Evolutionary conservation across 106 monocot genomes (phyloP).

Genomic region (Cymbidium sinense): DNA sequence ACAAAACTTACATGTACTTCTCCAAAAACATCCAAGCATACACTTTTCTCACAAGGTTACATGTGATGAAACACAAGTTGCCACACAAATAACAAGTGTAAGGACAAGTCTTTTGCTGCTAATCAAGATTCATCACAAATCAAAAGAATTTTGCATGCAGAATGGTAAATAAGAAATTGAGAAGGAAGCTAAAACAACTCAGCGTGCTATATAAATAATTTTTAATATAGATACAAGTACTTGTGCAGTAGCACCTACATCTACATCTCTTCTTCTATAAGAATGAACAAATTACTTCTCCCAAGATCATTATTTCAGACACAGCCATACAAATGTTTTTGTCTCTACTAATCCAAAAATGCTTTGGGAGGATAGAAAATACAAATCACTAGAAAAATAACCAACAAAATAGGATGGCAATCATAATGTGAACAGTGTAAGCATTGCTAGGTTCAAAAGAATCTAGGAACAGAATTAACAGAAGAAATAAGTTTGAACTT

Average conservation of each 20-base stretch:
- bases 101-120: not conserved
- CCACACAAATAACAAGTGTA: not conserved
- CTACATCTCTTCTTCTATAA: not conserved
- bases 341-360: not conserved
- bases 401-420: too few relatives aligned
- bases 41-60: not conserved
- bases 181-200: not conserved
- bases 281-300: not conserved
- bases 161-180: not conserved
- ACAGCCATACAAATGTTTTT: not conserved
- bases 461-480: too few relatives aligned
- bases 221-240: not conserved
- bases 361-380: not conserved
- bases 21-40: not conserved
- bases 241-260: not conserved
- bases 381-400: too few relatives aligned
- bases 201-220: not conserved
- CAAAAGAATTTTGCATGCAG: not conserved
- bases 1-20: not conserved
- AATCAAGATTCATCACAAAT: not conserved
- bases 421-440: too few relatives aligned
- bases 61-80: constrained; percentile 1
- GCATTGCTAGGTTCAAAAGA: too few relatives aligned
- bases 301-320: not conserved
- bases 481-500: too few relatives aligned